Evolutionary conservation across 768 basidiomycete species (phyloP), one percentile per base, ranked within the genome.

Genomic region (Fistulinella prunicolor): DNA sequence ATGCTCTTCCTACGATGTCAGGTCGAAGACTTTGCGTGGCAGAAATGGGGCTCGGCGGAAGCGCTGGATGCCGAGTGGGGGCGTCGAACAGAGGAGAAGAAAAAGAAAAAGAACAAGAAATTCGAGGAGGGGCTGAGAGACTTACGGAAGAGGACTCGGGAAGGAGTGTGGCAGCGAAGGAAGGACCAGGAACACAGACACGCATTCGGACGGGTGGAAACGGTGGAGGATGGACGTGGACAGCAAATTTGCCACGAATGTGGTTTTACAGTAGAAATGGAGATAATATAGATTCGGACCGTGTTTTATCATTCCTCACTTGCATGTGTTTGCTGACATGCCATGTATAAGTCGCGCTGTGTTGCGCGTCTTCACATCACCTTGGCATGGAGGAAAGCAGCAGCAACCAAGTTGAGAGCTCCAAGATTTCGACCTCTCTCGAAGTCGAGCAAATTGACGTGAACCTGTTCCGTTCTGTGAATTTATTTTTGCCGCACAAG

Each of bases 1-100:
- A 98, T 98, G 96, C 77, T 99, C 19, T 98, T 89, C 70, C 75
- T 97, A 5, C 83, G 96, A 28, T 86, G 74, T 61, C 95, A 98
- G 66, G 91, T 96, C 2, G 96, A 99, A 66, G 89, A 85, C 38
- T 97, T 94, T 68, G 95, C 96, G 5, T 96, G 86, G 87, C 85
- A 89, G 64, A 99, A 99, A 69, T 99, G 96, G 96, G 94, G 93
- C 0, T 89, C 92, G 1, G 78, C 90, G 9, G 94, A 96, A 65
- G 91, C 82, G 9, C 68, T 99, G 40, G 95, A 98, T 60, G 78
- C 76, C 6, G 95, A 97, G 62, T 98, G 84, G 66, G 85, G 89
- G 57, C 75, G 77, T 28, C 78, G 94, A 44, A 79, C 78, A 44
- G 76, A 74, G 19, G 90, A 89, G 61, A 95, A 94, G 75, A 88